Conservation (phyloP, 495 filamentous ascomycete species). For the Penicillium coffeae region DNA sequence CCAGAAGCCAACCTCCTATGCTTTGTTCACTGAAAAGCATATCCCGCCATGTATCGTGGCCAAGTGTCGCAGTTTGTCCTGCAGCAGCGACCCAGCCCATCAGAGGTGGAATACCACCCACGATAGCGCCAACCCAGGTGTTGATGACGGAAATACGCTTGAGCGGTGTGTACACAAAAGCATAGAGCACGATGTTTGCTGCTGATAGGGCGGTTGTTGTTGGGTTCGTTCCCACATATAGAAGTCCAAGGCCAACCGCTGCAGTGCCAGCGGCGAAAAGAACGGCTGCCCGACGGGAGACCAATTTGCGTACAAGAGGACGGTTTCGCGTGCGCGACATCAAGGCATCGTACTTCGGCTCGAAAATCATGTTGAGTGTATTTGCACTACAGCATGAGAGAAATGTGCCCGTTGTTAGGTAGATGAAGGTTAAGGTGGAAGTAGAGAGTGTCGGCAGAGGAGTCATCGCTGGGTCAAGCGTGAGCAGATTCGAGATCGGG, state of each 20-base stretch:
- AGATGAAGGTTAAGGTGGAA: slow-evolving; percentile 83
- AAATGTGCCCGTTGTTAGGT: slow-evolving; percentile 85
- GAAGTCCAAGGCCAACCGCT: slow-evolving; percentile 56
- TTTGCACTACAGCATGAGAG: slow-evolving; percentile 85
- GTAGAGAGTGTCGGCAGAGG: slow-evolving; percentile 80
- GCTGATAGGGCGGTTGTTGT: slow-evolving; percentile 83
- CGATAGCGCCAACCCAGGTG: slow-evolving; percentile 91
- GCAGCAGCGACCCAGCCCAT: slow-evolving; percentile 98
- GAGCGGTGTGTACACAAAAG: slow-evolving; percentile 85
- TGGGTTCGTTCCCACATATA: slow-evolving; percentile 91
- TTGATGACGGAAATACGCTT: slow-evolving; percentile 86
- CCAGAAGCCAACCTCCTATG: slow-evolving; percentile 86
- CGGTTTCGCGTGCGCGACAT: slow-evolving; percentile 90
- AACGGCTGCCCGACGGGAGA: slow-evolving; percentile 70
- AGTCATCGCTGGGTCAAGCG: slow-evolving; percentile 58
- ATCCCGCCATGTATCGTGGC: slow-evolving; percentile 68
- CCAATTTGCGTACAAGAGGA: slow-evolving; percentile 78
- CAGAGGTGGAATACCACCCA: slow-evolving; percentile 88
- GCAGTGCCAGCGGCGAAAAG: slow-evolving; percentile 74
- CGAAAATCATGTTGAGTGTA: slow-evolving; percentile 94
- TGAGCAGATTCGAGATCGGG: slow-evolving; percentile 60
- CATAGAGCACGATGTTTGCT: slow-evolving; percentile 83
- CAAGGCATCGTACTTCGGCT: slow-evolving; percentile 82
- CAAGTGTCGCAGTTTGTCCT: slow-evolving; percentile 74
- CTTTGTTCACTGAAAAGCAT: slow-evolving; percentile 68